phyloP scores from a whole-genome alignment of 2,329 filamentous ascomycete species.

The Sarocladium strictum region DNA sequence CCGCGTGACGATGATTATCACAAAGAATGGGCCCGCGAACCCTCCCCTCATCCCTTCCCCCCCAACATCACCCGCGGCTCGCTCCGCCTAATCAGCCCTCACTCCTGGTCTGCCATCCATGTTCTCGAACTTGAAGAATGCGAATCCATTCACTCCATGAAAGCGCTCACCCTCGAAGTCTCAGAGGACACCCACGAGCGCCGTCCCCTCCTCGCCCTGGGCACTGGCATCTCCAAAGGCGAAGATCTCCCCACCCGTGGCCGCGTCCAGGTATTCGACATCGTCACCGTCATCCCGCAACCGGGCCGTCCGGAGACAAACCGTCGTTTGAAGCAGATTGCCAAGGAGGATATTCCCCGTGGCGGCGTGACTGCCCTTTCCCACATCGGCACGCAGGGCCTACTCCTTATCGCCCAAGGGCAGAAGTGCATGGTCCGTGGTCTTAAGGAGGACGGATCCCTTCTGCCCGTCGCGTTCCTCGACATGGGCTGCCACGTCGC shows the following conservation, averaged over 20 bases:
- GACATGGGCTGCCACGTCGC: slow-evolving; percentile 95
- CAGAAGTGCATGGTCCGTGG: slow-evolving; percentile 97
- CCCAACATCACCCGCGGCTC: slow-evolving; percentile 67
- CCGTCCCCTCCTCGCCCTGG: slow-evolving; percentile 74
- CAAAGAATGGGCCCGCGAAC: slow-evolving; percentile 72
- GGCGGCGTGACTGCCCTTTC: slow-evolving; percentile 85
- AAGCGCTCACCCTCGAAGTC: slow-evolving; percentile 78
- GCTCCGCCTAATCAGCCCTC: slow-evolving; percentile 73
- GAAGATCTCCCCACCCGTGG: slow-evolving; percentile 87
- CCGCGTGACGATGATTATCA: slow-evolving; percentile 83
- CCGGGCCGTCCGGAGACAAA: slow-evolving; percentile 81
- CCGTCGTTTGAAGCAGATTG: slow-evolving; percentile 76
- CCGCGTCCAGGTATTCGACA: slow-evolving; percentile 82
- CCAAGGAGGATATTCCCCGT: slow-evolving; percentile 84
- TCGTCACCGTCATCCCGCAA: slow-evolving; percentile 87
- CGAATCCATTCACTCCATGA: slow-evolving; percentile 75
- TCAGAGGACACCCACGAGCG: slow-evolving; percentile 88
- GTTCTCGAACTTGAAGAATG: slow-evolving; percentile 64
- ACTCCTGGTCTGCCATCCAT: slow-evolving; percentile 74
- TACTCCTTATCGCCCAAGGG: slow-evolving; percentile 84
- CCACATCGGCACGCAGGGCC: slow-evolving; percentile 78
- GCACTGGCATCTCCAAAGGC: slow-evolving; percentile 78
- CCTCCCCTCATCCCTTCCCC: slow-evolving; percentile 41
- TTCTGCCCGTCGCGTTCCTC: slow-evolving; percentile 93
- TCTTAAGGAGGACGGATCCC: slow-evolving; percentile 87